Percentiles rank a stretch among this genome's conserved stretches.
Evolutionary conservation across 495 filamentous ascomycete genomes (phyloP).

Genomic region (Tirmania nivea): DNA sequence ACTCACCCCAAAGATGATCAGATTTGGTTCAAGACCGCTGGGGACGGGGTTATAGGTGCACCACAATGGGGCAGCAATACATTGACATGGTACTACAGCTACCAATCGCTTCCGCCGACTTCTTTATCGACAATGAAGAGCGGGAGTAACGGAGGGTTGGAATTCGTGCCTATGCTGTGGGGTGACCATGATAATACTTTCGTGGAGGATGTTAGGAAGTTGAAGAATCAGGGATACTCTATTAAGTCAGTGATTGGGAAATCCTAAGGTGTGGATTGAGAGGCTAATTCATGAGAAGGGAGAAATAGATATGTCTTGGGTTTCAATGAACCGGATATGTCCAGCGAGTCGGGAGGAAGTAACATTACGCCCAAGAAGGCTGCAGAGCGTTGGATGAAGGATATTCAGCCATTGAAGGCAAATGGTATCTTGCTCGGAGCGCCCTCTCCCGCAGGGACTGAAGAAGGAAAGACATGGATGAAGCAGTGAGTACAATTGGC

Average conservation of each 20-base stretch:
- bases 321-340: constrained; percentile 57
- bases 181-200: constrained; percentile 27
- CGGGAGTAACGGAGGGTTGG: constrained; percentile 18
- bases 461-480: constrained; percentile 40
- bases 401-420: constrained; percentile 41
- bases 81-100: constrained; percentile 73
- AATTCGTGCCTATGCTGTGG: constrained; percentile 73
- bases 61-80: constrained; percentile 20
- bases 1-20: constrained; percentile 33
- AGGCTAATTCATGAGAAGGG: neutral
- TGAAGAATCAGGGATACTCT: constrained; percentile 30
- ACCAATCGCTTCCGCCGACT: constrained; percentile 27
- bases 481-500: constrained; percentile 29
- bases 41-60: too few species aligned
- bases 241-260: neutral
- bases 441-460: constrained; percentile 35
- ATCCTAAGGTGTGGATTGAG: neutral
- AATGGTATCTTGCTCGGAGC: constrained; percentile 35
- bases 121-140: constrained; percentile 23
- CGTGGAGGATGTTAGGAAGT: constrained; percentile 24
- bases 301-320: constrained; percentile 30
- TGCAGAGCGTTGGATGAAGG: constrained; percentile 40
- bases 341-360: constrained; percentile 31
- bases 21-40: constrained; percentile 29
- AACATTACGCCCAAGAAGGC: constrained; percentile 33